Evolutionary conservation across 352 stramenopile species (phyloP).

Genomic region (Phytophthora meadii): DNA sequence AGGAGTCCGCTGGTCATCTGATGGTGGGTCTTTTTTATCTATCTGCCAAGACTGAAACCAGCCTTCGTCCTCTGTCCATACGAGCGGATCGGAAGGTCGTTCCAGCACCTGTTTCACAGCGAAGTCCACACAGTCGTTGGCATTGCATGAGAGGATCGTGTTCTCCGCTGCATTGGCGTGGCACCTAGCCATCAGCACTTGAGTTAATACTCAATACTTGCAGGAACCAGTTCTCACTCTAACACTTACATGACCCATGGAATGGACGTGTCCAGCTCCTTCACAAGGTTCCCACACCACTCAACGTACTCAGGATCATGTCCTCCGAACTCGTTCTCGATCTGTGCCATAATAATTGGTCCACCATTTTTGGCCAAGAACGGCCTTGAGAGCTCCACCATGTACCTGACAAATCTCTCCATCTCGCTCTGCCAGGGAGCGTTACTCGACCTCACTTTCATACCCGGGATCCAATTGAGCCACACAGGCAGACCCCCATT

Average conservation of each 20-base stretch:
- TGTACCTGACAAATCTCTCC: constrained; percentile 64
- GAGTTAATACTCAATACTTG: background rate
- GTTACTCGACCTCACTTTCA: constrained; percentile 61
- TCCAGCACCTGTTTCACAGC: constrained; percentile 50
- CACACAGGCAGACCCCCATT: constrained; percentile 71
- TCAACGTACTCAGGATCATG: constrained; percentile 59
- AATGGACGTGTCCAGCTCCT: constrained; percentile 61
- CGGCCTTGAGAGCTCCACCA: constrained; percentile 67
- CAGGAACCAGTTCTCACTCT: background rate
- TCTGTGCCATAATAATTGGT: constrained; percentile 78
- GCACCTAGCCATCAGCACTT: constrained; percentile 39
- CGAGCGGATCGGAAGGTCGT: constrained; percentile 52
- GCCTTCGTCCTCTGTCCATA: constrained; percentile 83
- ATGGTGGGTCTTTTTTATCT: constrained; percentile 30
- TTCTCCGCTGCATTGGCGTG: constrained; percentile 69
- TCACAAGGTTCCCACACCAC: constrained; percentile 65
- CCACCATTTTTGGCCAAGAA: constrained; percentile 71
- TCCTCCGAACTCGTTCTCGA: constrained; percentile 70
- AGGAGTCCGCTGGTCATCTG: constrained; percentile 57
- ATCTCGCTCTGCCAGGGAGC: constrained; percentile 55
- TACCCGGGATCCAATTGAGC: constrained; percentile 57
- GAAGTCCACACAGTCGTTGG: constrained; percentile 73
- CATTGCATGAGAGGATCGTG: constrained; percentile 74
- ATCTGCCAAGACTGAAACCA: constrained; percentile 78
- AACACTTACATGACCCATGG: constrained; percentile 76